Evolutionary conservation across 352 stramenopile species (phyloP).

Genomic region (Peronospora farinosa): DNA sequence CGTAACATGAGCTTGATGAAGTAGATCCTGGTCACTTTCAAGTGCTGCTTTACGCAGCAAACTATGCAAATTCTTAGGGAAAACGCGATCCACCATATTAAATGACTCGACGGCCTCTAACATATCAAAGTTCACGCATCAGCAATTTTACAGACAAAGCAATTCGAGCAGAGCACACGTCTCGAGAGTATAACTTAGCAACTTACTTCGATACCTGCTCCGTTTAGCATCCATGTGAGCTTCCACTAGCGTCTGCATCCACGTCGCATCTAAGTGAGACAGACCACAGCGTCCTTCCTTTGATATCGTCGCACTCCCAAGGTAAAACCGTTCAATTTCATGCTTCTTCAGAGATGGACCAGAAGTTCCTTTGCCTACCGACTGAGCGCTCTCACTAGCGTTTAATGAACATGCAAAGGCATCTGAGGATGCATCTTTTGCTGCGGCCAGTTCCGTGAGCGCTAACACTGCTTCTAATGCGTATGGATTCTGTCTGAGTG

Average conservation of each 20-base stretch:
- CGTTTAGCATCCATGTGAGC: slow-evolving; percentile 48
- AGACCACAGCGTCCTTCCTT: slow-evolving; percentile 3
- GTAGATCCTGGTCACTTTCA: slow-evolving; percentile 58
- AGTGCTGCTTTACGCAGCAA: slow-evolving; percentile 46
- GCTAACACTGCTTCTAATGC: slow-evolving; percentile 73
- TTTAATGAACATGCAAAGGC: slow-evolving; percentile 17
- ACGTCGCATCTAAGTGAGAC: slow-evolving; percentile 31
- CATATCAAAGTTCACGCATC: slow-evolving; percentile 5
- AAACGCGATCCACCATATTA: slow-evolving; percentile 36
- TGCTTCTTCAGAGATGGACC: slow-evolving; percentile 18
- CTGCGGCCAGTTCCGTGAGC: slow-evolving; percentile 46
- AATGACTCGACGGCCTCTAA: slow-evolving; percentile 37
- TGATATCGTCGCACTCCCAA: slow-evolving; percentile 12
- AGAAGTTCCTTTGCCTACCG: background rate
- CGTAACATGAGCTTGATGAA: slow-evolving; percentile 46
- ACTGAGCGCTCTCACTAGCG: slow-evolving; percentile 8
- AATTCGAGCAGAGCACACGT: background rate
- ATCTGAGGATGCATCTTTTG: slow-evolving; percentile 34
- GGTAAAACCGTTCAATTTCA: slow-evolving; percentile 52
- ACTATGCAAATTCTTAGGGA: slow-evolving; percentile 63
- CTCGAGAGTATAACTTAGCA: background rate
- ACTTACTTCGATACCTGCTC: slow-evolving; percentile 37
- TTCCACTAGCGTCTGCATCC: slow-evolving; percentile 52
- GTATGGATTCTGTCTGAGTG: slow-evolving; percentile 65
- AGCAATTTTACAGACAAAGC: background rate